Percentiles rank a stretch among this genome's conserved stretches.
Conservation (phyloP, 176 grass and related monocot genomes). For the Oropetium thomaeum region DNA sequence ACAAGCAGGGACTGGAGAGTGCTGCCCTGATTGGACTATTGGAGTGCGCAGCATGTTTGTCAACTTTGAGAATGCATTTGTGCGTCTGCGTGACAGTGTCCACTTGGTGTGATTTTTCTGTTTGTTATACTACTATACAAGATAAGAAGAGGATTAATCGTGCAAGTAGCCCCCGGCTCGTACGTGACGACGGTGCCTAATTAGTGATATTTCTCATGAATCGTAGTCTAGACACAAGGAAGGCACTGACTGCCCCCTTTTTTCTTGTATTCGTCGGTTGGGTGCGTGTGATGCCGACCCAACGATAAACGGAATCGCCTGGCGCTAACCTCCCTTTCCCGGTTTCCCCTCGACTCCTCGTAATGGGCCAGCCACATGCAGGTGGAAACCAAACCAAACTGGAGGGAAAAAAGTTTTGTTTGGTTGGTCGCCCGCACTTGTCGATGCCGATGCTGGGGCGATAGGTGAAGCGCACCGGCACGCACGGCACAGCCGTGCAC, state of each 20-base stretch:
- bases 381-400: too few relatives aligned
- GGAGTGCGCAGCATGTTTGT: too few relatives aligned
- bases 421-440: neutral
- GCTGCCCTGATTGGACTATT: too few relatives aligned
- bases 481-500: neutral
- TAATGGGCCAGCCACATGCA: neutral
- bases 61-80: neutral
- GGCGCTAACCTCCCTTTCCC: neutral
- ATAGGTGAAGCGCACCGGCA: neutral
- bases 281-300: constrained; percentile 1
- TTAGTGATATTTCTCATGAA: too few relatives aligned
- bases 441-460: neutral
- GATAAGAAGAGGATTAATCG: neutral
- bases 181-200: too few relatives aligned
- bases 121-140: too few relatives aligned
- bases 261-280: neutral
- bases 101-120: neutral
- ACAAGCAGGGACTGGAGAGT: too few relatives aligned
- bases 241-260: too few relatives aligned
- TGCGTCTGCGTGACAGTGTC: neutral
- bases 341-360: neutral
- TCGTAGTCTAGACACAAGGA: too few relatives aligned
- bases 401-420: neutral
- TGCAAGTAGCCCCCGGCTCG: neutral
- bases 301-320: neutral